Base-by-base conservation (phyloP, 495 filamentous ascomycete genomes). In the Penicillium riverlandense region DNA sequence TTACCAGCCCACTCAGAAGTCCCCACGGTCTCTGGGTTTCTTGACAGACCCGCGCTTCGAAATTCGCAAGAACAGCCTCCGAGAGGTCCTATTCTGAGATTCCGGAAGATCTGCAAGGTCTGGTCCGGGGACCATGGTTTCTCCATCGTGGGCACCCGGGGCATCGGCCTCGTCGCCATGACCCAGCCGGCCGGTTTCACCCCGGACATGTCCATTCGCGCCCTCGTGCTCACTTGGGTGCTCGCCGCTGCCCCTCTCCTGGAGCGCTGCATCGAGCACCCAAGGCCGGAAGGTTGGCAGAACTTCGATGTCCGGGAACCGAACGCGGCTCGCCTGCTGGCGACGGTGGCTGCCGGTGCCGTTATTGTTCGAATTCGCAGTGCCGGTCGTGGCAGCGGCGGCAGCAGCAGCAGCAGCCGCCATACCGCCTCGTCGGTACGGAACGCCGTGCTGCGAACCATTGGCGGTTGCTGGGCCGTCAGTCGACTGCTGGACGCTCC, bases 231-330 rank as follows among this genome's bases (percentile, higher is more conserved):
- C 32, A 12, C 32, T 6, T 3, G n/a, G 10, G 10, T 34, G 32
- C 10, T 34, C 32, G 9, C 2, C 2, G n/a, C 32, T 34, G 32
- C 32, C n/a, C 10, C 34, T 33, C 32, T 44, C 43, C 0, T 40
- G 39, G 6, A 37, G 14, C 0, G 42, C 53, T 8, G 43, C 42
- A 29, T 52, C 28, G 33, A 51, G 9, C 15, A 61, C 50, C 62
- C 61, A 58, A 40, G 40, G 39, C 35, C 48, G 33, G 42, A 81
- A 79, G 16, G 67, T 69, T 6, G 84, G 83, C 13, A 88, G 59
- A 28, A 88, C 75, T 55, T 86, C 83, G 30, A 88, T 71, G 50
- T 85, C 83, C 0, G 84, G 84, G 34, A 86, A 79, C 9, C 47
- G 44, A 1, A 53, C 38, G 0, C 30, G 33, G 30, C 48, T 58